A percentile compares a stretch with the other conserved stretches of the same genome.
These are phyloP conservation scores for Stenocarpella maydis DNA, from an alignment of 2,329 filamentous ascomycete genomes.

Conservation along the genomic window DNA sequence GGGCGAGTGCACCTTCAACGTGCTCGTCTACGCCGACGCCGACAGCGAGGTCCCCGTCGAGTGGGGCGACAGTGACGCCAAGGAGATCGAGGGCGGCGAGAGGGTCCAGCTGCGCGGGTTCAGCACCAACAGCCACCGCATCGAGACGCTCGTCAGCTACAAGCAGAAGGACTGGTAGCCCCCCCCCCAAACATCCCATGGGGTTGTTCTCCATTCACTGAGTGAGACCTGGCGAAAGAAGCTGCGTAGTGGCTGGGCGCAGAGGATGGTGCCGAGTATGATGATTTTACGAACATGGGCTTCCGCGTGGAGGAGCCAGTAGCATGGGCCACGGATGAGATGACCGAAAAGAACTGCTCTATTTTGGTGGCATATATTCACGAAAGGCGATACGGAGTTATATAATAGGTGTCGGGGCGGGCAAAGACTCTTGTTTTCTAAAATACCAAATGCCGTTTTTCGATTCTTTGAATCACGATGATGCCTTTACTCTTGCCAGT, in stretches of 20 bases:
- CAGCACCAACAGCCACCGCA: slow-evolving; percentile 91
- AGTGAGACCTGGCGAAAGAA: background rate
- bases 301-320: background rate
- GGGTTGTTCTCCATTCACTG: background rate
- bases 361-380: slow-evolving; percentile 4
- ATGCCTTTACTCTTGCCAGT: background rate
- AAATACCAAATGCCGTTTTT: slow-evolving; percentile 29
- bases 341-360: background rate
- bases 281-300: background rate
- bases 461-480: background rate
- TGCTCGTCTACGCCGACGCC: slow-evolving; percentile 95
- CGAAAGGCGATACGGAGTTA: slow-evolving; percentile 14
- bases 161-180: slow-evolving; percentile 28
- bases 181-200: too few species aligned
- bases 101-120: slow-evolving; percentile 95
- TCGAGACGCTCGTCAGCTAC: slow-evolving; percentile 96
- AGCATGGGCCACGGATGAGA: background rate
- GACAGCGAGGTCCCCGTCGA: slow-evolving; percentile 97
- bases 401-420: background rate
- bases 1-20: slow-evolving; percentile 97
- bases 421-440: background rate
- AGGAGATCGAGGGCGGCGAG: slow-evolving; percentile 94
- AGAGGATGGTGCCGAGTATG: background rate
- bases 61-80: slow-evolving; percentile 98
- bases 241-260: background rate